Evolutionary conservation across 371 early-diverging fungal genomes (phyloP), one percentile per base, ranked within the genome.

Genomic region (Lichtheimia corymbifera): DNA sequence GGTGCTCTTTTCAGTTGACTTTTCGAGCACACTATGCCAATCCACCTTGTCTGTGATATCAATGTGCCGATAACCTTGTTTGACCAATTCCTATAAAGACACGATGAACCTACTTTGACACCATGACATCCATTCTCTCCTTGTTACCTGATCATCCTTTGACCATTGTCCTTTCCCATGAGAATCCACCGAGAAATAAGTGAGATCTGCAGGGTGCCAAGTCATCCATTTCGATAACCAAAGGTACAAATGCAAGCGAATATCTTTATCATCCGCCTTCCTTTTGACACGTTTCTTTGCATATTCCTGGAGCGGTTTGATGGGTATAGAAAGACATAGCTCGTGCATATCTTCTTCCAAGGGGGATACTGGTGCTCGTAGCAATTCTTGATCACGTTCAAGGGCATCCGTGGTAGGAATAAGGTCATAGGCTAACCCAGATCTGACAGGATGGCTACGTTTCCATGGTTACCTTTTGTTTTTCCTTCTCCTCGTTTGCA

Each of bases 1-100:
- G 53, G 27, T 5, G 60, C 42, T 0, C 47, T 47, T 40, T 65
- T 54, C 18, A 52, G 49, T 27, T 62, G 61, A 15, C 58, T 66
- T 25, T 53, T 55, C 14, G 40, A 24, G 24, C 30, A 28, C 0
- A 41, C 17, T 27, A 20, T 45, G 35, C 50, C 75, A 73, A 49
- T 61, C 56, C 27, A 62, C 30, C 41, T 67, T 71, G 0, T 78
- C 75, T 2, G 78, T 78, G 17, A 78, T 57, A 65, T 78, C 75
- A 27, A 73, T 71, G 60, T 78, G 73, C 5, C 61, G 56, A 42
- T 59, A 71, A 0, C 75, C 75, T 28, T 66, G 35, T 15, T 64
- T 27, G 24, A 58, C 20, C 13, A 24, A 43, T 43, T 62, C 41
- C 61, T 66, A 40, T n/a, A 3, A 40, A 40, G 17, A 24, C 47